phyloP scores from a whole-genome alignment of 257 asterid species.

The Gynochthodes officinalis region DNA sequence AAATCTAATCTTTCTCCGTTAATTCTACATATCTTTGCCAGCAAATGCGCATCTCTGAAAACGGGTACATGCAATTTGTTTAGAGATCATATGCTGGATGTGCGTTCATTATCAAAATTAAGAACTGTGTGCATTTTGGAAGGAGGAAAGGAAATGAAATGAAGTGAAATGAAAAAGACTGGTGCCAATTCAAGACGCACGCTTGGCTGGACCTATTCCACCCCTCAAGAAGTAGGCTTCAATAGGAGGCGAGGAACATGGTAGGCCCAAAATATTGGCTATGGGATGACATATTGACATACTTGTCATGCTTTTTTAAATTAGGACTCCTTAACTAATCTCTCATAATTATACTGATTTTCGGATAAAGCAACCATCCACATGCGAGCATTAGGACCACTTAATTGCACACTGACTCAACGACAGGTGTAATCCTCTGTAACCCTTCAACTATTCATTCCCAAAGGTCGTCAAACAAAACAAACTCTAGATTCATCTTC shows the following conservation, averaged over 20 bases:
- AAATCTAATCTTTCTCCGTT: too few species aligned
- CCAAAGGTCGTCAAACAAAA: too few species aligned
- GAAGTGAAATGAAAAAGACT: conserved; percentile 13
- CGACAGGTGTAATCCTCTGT: conserved; percentile 37
- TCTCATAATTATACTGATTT: conserved; percentile 38
- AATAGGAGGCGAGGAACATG: conserved; percentile 46
- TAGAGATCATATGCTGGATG: background rate
- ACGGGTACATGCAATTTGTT: background rate
- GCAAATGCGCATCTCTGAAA: too few species aligned
- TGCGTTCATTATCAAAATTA: background rate
- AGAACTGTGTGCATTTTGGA: background rate
- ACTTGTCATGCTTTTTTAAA: conserved; percentile 22
- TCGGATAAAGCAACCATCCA: conserved; percentile 35
- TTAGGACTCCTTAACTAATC: conserved; percentile 49
- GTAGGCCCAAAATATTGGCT: conserved; percentile 49
- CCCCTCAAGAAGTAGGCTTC: conserved; percentile 15
- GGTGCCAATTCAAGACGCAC: conserved; percentile 29
- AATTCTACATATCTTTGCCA: too few species aligned
- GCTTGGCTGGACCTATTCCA: conserved; percentile 28
- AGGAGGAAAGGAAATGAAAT: background rate
- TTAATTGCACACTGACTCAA: conserved; percentile 31
- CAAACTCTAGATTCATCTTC: too few species aligned
- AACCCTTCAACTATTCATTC: background rate
- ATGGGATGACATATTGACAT: conserved; percentile 14
- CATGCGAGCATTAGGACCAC: conserved; percentile 54